These are phyloP conservation scores for Perilla frutescens DNA, from an alignment of 257 asterid genomes.

Conservation along the genomic window DNA sequence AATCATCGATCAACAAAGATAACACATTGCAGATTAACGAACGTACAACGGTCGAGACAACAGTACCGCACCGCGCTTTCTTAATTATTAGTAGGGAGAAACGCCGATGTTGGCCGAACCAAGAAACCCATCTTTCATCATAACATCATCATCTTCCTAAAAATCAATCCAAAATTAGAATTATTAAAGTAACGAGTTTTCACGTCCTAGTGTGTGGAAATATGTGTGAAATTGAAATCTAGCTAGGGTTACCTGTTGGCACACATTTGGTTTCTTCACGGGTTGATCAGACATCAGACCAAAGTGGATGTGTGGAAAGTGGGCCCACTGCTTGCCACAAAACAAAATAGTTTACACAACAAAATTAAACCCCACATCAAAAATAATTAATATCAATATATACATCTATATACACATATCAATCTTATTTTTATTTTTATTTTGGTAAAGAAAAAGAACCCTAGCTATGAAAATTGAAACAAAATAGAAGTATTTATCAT, in stretches of 20 bases:
- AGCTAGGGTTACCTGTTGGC: conserved; percentile 80
- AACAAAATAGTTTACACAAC: not conserved
- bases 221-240: conserved; percentile 1
- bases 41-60: not conserved
- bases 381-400: too few relatives aligned
- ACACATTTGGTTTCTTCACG: conserved; percentile 90
- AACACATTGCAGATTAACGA: not conserved
- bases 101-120: conserved; percentile 75
- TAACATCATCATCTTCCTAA: conserved; percentile 80
- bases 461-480: too few relatives aligned
- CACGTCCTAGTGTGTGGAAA: not conserved
- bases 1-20: conserved; percentile 9
- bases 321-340: conserved; percentile 68
- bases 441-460: too few relatives aligned
- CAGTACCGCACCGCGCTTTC: too few relatives aligned
- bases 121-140: conserved; percentile 90
- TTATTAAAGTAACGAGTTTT: not conserved
- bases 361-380: conserved; percentile 16
- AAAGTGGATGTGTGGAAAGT: conserved; percentile 96
- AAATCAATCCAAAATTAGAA: not conserved
- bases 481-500: not conserved
- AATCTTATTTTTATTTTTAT: too few relatives aligned
- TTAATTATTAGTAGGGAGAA: conserved; percentile 59
- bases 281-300: conserved; percentile 99
- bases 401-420: too few relatives aligned